A percentile compares a stretch with the other conserved stretches of the same genome.
These are phyloP conservation scores for Paraglomus occultum DNA, from an alignment of 192 early-diverging fungal genomes.

Conservation along the genomic window DNA sequence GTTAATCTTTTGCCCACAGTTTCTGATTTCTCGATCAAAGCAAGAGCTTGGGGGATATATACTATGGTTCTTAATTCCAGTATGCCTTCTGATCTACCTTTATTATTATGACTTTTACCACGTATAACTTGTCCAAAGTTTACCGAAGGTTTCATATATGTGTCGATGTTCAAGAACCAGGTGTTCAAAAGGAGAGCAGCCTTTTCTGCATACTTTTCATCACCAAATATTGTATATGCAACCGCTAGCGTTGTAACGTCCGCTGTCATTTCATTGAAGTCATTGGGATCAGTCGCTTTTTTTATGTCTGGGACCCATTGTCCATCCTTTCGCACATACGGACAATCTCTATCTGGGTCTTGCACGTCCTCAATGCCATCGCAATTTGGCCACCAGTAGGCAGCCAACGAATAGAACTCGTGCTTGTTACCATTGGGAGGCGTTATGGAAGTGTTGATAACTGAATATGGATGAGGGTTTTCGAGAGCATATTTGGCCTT, in stretches of 20 bases:
- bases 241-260: conserved; percentile 7
- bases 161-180: background rate
- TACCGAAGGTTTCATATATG: background rate
- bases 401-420: conserved; percentile 12
- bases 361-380: background rate
- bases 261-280: background rate
- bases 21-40: no score
- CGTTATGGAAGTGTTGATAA: background rate
- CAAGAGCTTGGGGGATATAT: no score
- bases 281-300: background rate
- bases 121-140: conserved; percentile 2
- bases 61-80: background rate
- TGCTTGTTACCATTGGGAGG: conserved; percentile 17
- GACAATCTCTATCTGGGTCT: conserved; percentile 11
- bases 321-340: background rate
- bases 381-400: conserved; percentile 6
- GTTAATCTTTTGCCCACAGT: no score
- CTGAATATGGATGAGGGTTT: conserved; percentile 1
- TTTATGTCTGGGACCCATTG: background rate
- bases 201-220: conserved; percentile 20
- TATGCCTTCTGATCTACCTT: conserved; percentile 16
- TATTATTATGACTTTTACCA: background rate
- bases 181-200: conserved; percentile 1
- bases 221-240: background rate
- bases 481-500: background rate